Conservation (phyloP, 2,329 filamentous ascomycete genomes). For the Coniella lustricola region DNA sequence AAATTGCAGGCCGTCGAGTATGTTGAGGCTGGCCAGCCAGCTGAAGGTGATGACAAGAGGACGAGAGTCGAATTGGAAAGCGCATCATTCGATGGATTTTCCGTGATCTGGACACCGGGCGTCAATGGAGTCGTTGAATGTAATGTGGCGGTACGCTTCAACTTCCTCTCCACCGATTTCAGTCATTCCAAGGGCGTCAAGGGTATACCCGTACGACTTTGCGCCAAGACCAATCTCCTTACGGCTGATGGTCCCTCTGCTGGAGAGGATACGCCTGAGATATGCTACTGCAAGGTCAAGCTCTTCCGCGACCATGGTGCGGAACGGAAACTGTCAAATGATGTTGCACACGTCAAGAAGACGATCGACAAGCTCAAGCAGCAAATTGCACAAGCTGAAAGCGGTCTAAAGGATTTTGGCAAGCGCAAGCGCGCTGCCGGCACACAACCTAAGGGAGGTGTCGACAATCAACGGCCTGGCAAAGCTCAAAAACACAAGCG, state of each 20-base stretch:
- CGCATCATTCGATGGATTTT: constrained; percentile 90
- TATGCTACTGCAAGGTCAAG: constrained; percentile 95
- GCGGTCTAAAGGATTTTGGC: constrained; percentile 58
- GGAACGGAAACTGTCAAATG: constrained; percentile 89
- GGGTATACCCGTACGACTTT: constrained; percentile 88
- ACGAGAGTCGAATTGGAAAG: constrained; percentile 64
- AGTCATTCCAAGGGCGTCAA: constrained; percentile 99
- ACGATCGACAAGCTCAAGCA: constrained; percentile 94
- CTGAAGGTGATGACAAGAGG: constrained; percentile 57
- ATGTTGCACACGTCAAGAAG: constrained; percentile 91
- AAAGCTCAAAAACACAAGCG: constrained; percentile 87
- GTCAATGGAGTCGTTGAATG: constrained; percentile 65
- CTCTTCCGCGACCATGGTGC: constrained; percentile 94
- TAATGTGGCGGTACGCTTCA: constrained; percentile 87
- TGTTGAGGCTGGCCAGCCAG: constrained; percentile 59
- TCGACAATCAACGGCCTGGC: constrained; percentile 56
- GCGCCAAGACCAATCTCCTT: constrained; percentile 76
- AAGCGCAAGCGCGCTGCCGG: constrained; percentile 54
- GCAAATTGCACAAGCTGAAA: constrained; percentile 75
- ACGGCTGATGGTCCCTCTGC: constrained; percentile 35
- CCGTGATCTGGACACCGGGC: constrained; percentile 77
- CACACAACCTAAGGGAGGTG: constrained; percentile 33
- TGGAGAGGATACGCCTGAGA: constrained; percentile 52
- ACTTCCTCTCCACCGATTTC: constrained; percentile 97
- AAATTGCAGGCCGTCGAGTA: constrained; percentile 93